Conservation (phyloP, 805 yeast genomes). For the Ascoidea rubescens region DNA sequence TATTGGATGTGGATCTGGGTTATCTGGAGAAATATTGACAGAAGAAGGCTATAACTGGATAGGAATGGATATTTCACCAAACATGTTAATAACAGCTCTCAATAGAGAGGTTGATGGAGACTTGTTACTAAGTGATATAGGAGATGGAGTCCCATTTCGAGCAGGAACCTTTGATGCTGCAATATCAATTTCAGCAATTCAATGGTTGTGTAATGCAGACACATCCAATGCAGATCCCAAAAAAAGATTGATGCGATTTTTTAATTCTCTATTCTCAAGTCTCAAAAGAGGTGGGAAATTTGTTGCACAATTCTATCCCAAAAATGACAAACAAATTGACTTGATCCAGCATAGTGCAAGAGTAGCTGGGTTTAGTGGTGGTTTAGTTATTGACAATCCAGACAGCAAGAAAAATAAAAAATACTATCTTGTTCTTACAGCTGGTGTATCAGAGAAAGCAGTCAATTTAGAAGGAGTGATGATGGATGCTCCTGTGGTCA, state of each 20-base stretch:
- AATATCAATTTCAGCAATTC: constrained; percentile 86
- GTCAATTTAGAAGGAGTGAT: constrained; percentile 70
- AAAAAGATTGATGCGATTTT: constrained; percentile 64
- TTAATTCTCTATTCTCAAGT: constrained; percentile 76
- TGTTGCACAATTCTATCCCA: constrained; percentile 94
- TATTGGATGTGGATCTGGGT: constrained; percentile 95
- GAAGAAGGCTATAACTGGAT: constrained; percentile 93
- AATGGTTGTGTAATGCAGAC: constrained; percentile 97
- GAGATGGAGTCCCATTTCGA: constrained; percentile 86
- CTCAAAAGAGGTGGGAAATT: constrained; percentile 92
- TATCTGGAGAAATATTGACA: constrained; percentile 84
- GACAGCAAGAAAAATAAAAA: constrained; percentile 86
- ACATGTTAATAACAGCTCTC: constrained; percentile 89
- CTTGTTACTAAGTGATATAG: constrained; percentile 82
- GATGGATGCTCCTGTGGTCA: constrained; percentile 46
- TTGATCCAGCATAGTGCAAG: constrained; percentile 75
- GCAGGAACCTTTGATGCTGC: constrained; percentile 97
- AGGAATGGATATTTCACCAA: constrained; percentile 93
- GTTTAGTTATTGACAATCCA: constrained; percentile 85
- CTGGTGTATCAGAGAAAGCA: constrained; percentile 65
- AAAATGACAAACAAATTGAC: constrained; percentile 74
- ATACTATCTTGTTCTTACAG: constrained; percentile 78
- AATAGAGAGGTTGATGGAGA: constrained; percentile 93
- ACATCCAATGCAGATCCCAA: constrained; percentile 71
- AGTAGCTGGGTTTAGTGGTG: constrained; percentile 92